Percentiles rank a stretch among this genome's conserved stretches.
Evolutionary conservation across 345 rosid genomes (phyloP).

Genomic region (Schrenkiella parvula): DNA sequence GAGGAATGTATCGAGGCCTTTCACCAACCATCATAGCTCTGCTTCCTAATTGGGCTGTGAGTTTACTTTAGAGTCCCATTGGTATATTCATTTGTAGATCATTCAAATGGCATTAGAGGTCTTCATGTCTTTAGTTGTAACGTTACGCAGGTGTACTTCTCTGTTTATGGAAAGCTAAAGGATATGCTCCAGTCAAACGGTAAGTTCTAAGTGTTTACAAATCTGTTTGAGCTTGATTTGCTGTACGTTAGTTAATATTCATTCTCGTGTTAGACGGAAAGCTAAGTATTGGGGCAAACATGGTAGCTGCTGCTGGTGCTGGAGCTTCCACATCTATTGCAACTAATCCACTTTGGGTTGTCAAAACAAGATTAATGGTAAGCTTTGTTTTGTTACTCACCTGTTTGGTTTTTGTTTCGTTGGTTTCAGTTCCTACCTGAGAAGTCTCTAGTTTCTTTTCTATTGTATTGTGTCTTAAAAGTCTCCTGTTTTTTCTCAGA

Average conservation of each 20-base stretch:
- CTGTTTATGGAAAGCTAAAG: conserved; percentile 73
- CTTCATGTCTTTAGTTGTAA: background rate
- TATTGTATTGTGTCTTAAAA: background rate
- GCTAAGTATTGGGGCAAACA: conserved; percentile 66
- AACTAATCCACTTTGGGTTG: conserved; percentile 98
- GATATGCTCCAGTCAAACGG: conserved; percentile 65
- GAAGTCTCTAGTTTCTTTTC: background rate
- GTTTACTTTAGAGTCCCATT: too few relatives aligned
- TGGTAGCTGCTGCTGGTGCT: conserved; percentile 92
- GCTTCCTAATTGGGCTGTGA: conserved; percentile 97
- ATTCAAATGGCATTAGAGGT: background rate
- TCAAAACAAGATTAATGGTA: conserved; percentile 93
- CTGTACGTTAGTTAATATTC: background rate
- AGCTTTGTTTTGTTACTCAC: conserved; percentile 23
- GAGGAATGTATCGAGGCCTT: conserved; percentile 88
- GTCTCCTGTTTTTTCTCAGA: conserved; percentile 30
- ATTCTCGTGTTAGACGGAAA: conserved; percentile 40
- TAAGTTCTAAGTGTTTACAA: conserved; percentile 33
- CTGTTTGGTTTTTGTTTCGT: background rate
- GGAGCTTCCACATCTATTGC: conserved; percentile 84
- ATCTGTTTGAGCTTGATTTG: too few relatives aligned
- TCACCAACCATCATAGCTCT: conserved; percentile 89
- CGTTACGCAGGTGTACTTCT: conserved; percentile 74
- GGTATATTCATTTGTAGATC: too few relatives aligned
- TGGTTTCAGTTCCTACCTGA: background rate